phyloP scores from a whole-genome alignment of 306 rosid genomes.

The Cicer judaicum region DNA sequence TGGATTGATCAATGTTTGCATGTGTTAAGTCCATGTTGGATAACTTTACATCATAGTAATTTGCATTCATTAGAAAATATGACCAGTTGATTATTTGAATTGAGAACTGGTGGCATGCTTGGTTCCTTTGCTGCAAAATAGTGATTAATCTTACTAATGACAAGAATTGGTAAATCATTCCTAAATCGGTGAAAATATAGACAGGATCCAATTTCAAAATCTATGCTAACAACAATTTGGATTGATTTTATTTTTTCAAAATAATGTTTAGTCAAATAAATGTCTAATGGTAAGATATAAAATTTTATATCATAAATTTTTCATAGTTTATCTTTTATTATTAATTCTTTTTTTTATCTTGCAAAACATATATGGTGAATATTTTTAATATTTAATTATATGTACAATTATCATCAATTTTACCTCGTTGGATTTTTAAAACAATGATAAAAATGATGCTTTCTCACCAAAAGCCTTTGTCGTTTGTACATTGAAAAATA shows the following conservation, averaged over 20 bases:
- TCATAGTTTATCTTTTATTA: no score
- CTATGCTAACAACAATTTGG: background rate
- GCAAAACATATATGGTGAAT: no score
- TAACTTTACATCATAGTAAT: constrained; percentile 7
- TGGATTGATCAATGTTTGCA: constrained; percentile 20
- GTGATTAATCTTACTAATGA: background rate
- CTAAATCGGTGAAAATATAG: background rate
- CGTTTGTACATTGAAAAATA: no score
- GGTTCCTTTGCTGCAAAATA: background rate
- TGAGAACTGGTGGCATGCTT: background rate
- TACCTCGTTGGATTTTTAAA: no score
- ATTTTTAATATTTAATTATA: no score
- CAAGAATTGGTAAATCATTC: background rate
- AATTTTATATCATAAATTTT: no score
- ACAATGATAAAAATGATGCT: no score
- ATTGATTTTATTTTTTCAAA: background rate
- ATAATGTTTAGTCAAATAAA: background rate
- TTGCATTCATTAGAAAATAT: background rate
- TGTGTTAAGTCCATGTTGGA: constrained; percentile 11
- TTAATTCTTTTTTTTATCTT: no score
- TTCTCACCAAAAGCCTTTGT: background rate
- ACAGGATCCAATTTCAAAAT: background rate
- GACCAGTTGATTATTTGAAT: background rate
- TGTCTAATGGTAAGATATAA: background rate
- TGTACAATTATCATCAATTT: no score